Evolutionary conservation across 2,329 filamentous ascomycete species (phyloP).

Genomic region (Stagonosporopsis vannaccii): DNA sequence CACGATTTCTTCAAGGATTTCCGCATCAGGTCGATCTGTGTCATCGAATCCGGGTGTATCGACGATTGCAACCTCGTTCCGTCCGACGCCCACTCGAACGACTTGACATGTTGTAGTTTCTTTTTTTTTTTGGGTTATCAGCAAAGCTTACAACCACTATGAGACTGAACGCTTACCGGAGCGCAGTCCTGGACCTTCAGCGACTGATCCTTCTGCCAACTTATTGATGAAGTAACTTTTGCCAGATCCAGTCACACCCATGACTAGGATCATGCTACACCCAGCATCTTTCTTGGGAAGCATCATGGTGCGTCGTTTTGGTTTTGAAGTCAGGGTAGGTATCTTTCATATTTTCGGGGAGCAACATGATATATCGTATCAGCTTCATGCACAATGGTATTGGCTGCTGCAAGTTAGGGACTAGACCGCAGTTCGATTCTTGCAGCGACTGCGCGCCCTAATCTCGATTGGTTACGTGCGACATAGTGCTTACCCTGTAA

Average conservation of each 20-base stretch:
- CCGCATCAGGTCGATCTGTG: slow-evolving; percentile 52
- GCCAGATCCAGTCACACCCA: slow-evolving; percentile 42
- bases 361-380: too few species aligned
- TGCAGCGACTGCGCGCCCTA: too few species aligned
- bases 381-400: too few species aligned
- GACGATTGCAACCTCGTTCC: slow-evolving; percentile 32
- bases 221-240: slow-evolving; percentile 41
- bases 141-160: too few species aligned
- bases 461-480: too few species aligned
- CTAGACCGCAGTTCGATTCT: too few species aligned
- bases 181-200: neutral
- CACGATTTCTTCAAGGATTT: slow-evolving; percentile 52
- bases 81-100: slow-evolving; percentile 13
- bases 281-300: neutral
- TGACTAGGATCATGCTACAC: slow-evolving; percentile 35
- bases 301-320: neutral
- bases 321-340: too few species aligned
- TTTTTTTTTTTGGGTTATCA: neutral
- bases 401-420: too few species aligned
- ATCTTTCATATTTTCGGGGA: too few species aligned
- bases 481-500: too few species aligned
- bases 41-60: slow-evolving; percentile 61
- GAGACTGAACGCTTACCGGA: slow-evolving; percentile 6
- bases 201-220: slow-evolving; percentile 12
- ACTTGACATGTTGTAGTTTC: neutral